Evolutionary conservation across 495 filamentous ascomycete genomes (phyloP).

Genomic region (Articulospora tetracladia): DNA sequence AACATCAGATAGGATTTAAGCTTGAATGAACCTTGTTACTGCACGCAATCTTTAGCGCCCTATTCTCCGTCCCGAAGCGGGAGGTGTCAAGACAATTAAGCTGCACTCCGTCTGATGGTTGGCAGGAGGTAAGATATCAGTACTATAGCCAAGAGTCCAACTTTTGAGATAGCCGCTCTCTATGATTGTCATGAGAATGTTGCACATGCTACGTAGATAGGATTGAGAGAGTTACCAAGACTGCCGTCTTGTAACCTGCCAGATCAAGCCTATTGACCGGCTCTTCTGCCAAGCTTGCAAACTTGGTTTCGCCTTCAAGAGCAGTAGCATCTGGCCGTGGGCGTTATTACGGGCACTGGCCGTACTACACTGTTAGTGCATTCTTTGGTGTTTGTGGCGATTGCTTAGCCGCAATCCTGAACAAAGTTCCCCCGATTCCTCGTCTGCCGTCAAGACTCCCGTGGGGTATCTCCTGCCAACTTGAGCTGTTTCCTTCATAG

Average conservation of each 20-base stretch:
- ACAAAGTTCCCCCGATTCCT: background rate
- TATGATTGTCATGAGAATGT: background rate
- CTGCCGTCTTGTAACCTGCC: background rate
- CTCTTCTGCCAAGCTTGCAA: background rate
- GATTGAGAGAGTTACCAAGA: background rate
- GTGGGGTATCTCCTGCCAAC: background rate
- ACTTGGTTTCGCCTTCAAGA: background rate
- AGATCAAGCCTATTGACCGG: background rate
- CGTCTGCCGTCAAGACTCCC: background rate
- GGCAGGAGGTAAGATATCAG: background rate
- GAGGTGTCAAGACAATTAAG: conserved; percentile 9
- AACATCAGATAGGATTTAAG: conserved; percentile 9
- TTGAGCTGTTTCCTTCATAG: background rate
- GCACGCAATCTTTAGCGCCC: background rate
- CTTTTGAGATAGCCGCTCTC: background rate
- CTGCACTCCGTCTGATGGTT: background rate
- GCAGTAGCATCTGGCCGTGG: too few relatives aligned
- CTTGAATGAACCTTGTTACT: conserved; percentile 2
- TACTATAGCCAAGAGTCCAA: background rate
- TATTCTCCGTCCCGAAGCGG: background rate
- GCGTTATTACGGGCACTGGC: too few relatives aligned
- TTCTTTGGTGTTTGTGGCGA: background rate
- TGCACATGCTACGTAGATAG: background rate
- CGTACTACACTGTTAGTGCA: background rate
- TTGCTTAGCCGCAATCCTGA: background rate